A percentile compares a stretch with the other conserved stretches of the same genome.
Evolutionary conservation across 768 basidiomycete genomes (phyloP).

Genomic region (Pisolithus microcarpus): DNA sequence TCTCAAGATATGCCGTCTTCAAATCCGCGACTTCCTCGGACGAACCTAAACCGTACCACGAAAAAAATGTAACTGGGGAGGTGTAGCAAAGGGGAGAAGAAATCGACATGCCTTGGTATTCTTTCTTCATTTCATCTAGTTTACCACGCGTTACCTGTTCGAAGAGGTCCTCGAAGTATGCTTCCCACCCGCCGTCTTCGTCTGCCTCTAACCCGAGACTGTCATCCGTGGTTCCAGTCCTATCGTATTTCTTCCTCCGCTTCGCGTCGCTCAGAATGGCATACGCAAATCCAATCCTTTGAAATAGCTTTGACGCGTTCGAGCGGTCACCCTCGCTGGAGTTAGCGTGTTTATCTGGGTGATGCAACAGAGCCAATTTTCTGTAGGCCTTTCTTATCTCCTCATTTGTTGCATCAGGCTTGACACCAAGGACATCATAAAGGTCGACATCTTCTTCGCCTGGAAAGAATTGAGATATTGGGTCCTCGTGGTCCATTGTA

Average conservation of each 20-base stretch:
- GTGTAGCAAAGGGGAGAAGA: neutral
- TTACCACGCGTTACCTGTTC: slow-evolving; percentile 79
- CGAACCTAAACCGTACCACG: slow-evolving; percentile 50
- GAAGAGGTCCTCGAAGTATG: slow-evolving; percentile 89
- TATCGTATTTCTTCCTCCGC: slow-evolving; percentile 71
- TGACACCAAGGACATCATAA: slow-evolving; percentile 63
- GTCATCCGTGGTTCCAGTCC: slow-evolving; percentile 81
- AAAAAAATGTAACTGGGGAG: neutral
- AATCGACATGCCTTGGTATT: slow-evolving; percentile 71
- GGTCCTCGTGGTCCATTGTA: slow-evolving; percentile 65
- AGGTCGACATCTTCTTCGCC: slow-evolving; percentile 67
- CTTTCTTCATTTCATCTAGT: slow-evolving; percentile 89
- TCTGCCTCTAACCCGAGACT: slow-evolving; percentile 60
- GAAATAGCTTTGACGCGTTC: slow-evolving; percentile 72
- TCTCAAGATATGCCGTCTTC: slow-evolving; percentile 61
- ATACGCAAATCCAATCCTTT: slow-evolving; percentile 93
- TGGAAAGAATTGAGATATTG: slow-evolving; percentile 70
- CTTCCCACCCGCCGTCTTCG: slow-evolving; percentile 83
- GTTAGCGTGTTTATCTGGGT: slow-evolving; percentile 84
- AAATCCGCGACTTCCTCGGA: slow-evolving; percentile 79
- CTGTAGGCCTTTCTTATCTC: slow-evolving; percentile 83
- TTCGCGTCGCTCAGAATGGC: slow-evolving; percentile 77
- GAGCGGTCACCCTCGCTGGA: slow-evolving; percentile 54
- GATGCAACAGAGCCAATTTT: slow-evolving; percentile 69
- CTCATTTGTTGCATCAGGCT: slow-evolving; percentile 46